A percentile compares a stretch with the other conserved stretches of the same genome.
These are phyloP conservation scores for Moniliophthora roreri DNA, from an alignment of 1,284 basidiomycete genomes.

Conservation along the genomic window DNA sequence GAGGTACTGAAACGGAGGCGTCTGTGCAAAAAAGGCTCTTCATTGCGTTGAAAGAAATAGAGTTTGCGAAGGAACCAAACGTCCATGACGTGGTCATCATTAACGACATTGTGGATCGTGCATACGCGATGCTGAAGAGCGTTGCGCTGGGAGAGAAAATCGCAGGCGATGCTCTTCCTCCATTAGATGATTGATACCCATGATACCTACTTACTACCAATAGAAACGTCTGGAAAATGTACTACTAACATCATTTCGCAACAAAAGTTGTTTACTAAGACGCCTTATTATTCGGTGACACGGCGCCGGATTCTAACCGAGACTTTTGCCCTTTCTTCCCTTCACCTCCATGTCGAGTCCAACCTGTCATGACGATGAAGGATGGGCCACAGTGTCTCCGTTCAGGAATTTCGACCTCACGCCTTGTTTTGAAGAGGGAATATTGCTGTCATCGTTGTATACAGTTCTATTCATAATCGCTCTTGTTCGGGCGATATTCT, in stretches of 20 bases:
- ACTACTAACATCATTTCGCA: neutral
- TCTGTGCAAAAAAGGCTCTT: conserved; percentile 77
- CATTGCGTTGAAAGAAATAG: conserved; percentile 83
- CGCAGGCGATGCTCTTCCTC: conserved; percentile 55
- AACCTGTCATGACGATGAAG: conserved; percentile 51
- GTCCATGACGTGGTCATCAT: conserved; percentile 87
- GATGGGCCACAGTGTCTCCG: conserved; percentile 64
- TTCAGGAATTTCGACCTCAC: conserved; percentile 77
- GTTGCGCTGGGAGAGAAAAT: conserved; percentile 70
- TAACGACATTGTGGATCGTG: conserved; percentile 88
- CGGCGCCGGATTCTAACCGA: neutral
- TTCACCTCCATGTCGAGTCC: conserved; percentile 30
- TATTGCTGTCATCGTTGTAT: conserved; percentile 58
- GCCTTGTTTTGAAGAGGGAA: conserved; percentile 80
- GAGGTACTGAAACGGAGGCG: conserved; percentile 85
- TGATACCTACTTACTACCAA: neutral
- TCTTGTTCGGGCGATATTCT: conserved; percentile 34
- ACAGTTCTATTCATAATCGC: conserved; percentile 46
- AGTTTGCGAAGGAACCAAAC: conserved; percentile 77
- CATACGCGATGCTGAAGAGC: conserved; percentile 71
- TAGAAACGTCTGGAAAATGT: neutral
- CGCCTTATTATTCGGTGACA: too few species aligned
- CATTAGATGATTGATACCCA: conserved; percentile 48
- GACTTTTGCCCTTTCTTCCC: neutral
- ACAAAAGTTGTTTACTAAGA: neutral